Base-by-base conservation (phyloP, 2,329 filamentous ascomycete species). In the Hypoxylon sp. region DNA sequence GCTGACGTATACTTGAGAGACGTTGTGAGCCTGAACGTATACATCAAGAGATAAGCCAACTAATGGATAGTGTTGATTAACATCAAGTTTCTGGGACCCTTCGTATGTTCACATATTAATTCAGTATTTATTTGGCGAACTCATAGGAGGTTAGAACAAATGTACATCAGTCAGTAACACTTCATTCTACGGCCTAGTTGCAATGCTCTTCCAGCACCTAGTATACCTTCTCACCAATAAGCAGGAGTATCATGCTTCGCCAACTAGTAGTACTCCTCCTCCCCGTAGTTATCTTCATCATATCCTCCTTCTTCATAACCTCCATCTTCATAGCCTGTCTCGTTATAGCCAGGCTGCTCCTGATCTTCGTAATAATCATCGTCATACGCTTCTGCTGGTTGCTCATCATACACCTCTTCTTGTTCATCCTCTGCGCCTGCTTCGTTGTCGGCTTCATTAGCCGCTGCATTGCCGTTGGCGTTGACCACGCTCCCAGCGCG, bases 231-330 rank as follows among this genome's bases (percentile, higher is more conserved):
- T 19, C 34, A n/a, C 36, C 34, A 41, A 41, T 25, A 7, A 53
- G 32, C 51, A 19, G 23, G 23, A 53, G 13, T 28, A n/a, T 13
- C 43, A n/a, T 25, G 25, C 51, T 55, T 58, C 4, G 7, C 30
- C 19, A 30, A 38, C 50, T 67, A 71, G 41, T 74, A 73, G 21
- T 75, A 73, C 43, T 73, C 70, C 52, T 75, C 75, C 5, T 75
- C 75, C 14, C 72, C 75, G 28, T 74, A 72, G 0, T 77, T 79
- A 62, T 80, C 17, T 73, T 76, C 78, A 32, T 81, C 79, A 32
- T 81, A 79, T 1, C 75, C 78, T 3, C 79, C 77, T 7, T 75
- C 78, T 34, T 81, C 79, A 30, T 81, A 79, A 0, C 75, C 78
- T 3, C 78, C 77, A 3, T 78, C 79, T 9, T 80, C 77, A 17